A percentile compares a stretch with the other conserved stretches of the same genome.
These are phyloP conservation scores for Fraxinus latifolia DNA, from an alignment of 305 asterid genomes.

Conservation along the genomic window DNA sequence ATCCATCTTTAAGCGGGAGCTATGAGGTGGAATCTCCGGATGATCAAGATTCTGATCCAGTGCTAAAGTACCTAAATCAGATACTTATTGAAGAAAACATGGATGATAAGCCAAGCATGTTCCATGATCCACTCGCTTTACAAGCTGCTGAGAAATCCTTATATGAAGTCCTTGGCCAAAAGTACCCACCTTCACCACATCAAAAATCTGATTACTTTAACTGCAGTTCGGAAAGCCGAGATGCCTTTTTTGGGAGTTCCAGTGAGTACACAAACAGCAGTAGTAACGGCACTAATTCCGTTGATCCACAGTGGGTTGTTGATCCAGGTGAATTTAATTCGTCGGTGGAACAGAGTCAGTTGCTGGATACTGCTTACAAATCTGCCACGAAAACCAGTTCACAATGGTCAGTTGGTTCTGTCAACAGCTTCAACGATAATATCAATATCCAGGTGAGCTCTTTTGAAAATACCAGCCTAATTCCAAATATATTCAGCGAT, in stretches of 20 bases:
- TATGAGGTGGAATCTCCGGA: slow-evolving; percentile 39
- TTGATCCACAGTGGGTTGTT: slow-evolving; percentile 48
- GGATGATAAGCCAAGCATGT: slow-evolving; percentile 67
- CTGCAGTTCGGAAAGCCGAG: slow-evolving; percentile 50
- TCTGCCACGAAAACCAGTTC: slow-evolving; percentile 32
- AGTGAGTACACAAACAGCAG: slow-evolving; percentile 54
- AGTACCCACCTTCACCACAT: slow-evolving; percentile 56
- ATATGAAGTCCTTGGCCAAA: slow-evolving; percentile 70
- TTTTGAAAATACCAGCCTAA: slow-evolving; percentile 27
- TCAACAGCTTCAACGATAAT: slow-evolving; percentile 26
- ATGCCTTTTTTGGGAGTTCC: slow-evolving; percentile 46
- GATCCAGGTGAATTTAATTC: slow-evolving; percentile 56
- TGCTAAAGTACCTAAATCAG: slow-evolving; percentile 62
- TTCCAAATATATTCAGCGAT: slow-evolving; percentile 52
- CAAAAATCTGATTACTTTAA: slow-evolving; percentile 22
- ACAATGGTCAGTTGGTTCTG: slow-evolving; percentile 27
- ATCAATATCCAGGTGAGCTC: slow-evolving; percentile 32
- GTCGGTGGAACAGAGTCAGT: slow-evolving; percentile 28
- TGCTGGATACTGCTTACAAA: slow-evolving; percentile 31
- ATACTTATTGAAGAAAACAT: slow-evolving; percentile 51
- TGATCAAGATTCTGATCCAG: slow-evolving; percentile 44
- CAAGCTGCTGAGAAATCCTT: slow-evolving; percentile 77
- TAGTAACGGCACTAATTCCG: slow-evolving; percentile 39
- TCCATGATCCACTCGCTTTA: slow-evolving; percentile 76
- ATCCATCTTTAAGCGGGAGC: slow-evolving; percentile 27